Percentiles rank a stretch among this genome's conserved stretches.
phyloP scores from a whole-genome alignment of 805 yeast species.

The Komagataella ulmi region DNA sequence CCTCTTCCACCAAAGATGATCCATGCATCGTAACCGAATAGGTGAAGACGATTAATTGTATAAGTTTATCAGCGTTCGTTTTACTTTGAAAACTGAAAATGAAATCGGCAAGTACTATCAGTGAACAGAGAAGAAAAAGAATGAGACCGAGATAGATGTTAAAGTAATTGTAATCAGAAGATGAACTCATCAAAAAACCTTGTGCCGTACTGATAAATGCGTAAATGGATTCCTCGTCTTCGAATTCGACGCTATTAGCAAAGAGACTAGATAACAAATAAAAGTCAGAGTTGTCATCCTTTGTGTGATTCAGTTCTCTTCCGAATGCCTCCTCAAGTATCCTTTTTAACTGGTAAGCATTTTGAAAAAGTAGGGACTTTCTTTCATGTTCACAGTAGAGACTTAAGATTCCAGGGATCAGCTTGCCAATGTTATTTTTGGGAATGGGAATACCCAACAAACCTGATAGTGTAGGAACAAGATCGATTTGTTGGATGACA shows the following conservation, averaged over 20 bases:
- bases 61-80: background rate
- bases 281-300: slow-evolving; percentile 1
- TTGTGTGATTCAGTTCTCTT: slow-evolving; percentile 5
- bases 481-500: slow-evolving; percentile 50
- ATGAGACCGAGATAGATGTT: slow-evolving; percentile 31
- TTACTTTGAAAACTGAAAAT: background rate
- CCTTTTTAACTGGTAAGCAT: slow-evolving; percentile 41
- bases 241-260: background rate
- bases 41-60: background rate
- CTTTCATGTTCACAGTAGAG: slow-evolving; percentile 30
- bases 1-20: slow-evolving; percentile 88
- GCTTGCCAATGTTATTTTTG: slow-evolving; percentile 58
- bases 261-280: background rate
- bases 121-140: slow-evolving; percentile 16
- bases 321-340: slow-evolving; percentile 23
- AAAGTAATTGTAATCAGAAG: slow-evolving; percentile 59
- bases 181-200: slow-evolving; percentile 34
- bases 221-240: slow-evolving; percentile 10
- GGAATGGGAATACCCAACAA: slow-evolving; percentile 58
- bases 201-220: slow-evolving; percentile 34
- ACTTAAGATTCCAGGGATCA: slow-evolving; percentile 43
- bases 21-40: slow-evolving; percentile 22
- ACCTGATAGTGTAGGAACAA: slow-evolving; percentile 57
- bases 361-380: slow-evolving; percentile 29
- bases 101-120: slow-evolving; percentile 15